Evolutionary conservation across 2,329 filamentous ascomycete genomes (phyloP), one percentile per base, ranked within the genome.

Genomic region (Dothistroma pini): DNA sequence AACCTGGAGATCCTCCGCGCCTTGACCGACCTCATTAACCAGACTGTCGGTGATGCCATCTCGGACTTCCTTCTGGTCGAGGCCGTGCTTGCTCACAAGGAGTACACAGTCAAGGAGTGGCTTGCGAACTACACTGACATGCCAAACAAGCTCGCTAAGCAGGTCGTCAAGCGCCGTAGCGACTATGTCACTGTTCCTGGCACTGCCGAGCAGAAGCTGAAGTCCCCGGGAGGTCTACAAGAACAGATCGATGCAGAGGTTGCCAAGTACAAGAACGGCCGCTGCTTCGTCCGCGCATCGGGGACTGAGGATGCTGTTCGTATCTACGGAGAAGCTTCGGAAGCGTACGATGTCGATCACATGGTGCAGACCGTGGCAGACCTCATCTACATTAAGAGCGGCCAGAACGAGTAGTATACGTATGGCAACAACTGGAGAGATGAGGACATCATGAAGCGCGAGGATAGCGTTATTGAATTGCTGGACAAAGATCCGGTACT

Each of bases 21-120:
- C 11, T 84, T 96, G 57, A 89, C 89, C 55, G 90, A 97, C 69
- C 84, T 99, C 65, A 96, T 99, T 81, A 99, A 99, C 82, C 95
- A 99, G 80, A 95, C 95, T 0, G 93, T 97, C 52, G 95, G 95
- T 57, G 95, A 99, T 74, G 95, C 95, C 52, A 84, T 99, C 60
- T 96, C 92, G 0, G 95, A 99, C 78, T 90, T 97, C 84, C 85
- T 99, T 51, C 87, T 99, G 72, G 93, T 97, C 44, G 95, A 99
- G 78, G 90, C 93, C 35, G 95, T 97, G 68, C 87, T 99, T 47
- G 93, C 95, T 7, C 92, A 97, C 84, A 97, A 97, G 81, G 84
- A 83, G 68, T 99, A 93, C 93, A 87, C 85, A 29, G 87, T 92
- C 61, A 51, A 88, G 88, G 74, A 97, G 75, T 99, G 95, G 95